These are phyloP conservation scores for Myxozyma lipomycoides DNA, from an alignment of 805 yeast genomes.

Conservation along the genomic window DNA sequence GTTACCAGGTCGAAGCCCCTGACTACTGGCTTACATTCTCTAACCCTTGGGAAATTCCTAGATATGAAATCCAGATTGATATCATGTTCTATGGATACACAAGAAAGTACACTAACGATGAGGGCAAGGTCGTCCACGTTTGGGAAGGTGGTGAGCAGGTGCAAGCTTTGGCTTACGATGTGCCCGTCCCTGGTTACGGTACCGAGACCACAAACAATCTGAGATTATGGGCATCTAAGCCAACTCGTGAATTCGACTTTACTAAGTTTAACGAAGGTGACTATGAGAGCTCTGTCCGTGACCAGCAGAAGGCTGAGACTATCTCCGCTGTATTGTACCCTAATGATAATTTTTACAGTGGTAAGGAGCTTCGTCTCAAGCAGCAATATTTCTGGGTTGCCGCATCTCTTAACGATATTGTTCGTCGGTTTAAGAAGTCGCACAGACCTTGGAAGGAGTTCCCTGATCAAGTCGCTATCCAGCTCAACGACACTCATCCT, in stretches of 20 bases:
- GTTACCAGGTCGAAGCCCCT: slow-evolving; percentile 91
- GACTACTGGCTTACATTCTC: slow-evolving; percentile 88
- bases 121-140: slow-evolving; percentile 54
- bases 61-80: slow-evolving; percentile 82
- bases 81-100: slow-evolving; percentile 86
- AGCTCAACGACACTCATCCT: slow-evolving; percentile 92
- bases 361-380: slow-evolving; percentile 86
- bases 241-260: slow-evolving; percentile 88
- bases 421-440: slow-evolving; percentile 81
- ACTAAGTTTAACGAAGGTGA: slow-evolving; percentile 89
- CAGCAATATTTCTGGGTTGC: slow-evolving; percentile 98
- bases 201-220: slow-evolving; percentile 78
- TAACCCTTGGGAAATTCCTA: slow-evolving; percentile 91
- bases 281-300: slow-evolving; percentile 74
- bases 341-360: slow-evolving; percentile 85
- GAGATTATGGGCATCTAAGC: slow-evolving; percentile 85
- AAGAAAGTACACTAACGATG: slow-evolving; percentile 47
- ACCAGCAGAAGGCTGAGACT: slow-evolving; percentile 85
- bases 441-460: slow-evolving; percentile 75
- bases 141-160: slow-evolving; percentile 92
- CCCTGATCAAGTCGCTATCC: slow-evolving; percentile 84
- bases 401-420: slow-evolving; percentile 85
- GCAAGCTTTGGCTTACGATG: slow-evolving; percentile 83
- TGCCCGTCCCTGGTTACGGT: slow-evolving; percentile 85
- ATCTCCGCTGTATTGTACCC: slow-evolving; percentile 92